A percentile compares a stretch with the other conserved stretches of the same genome.
Evolutionary conservation across 352 stramenopile species (phyloP).

Genomic region (Phytophthora lateralis): DNA sequence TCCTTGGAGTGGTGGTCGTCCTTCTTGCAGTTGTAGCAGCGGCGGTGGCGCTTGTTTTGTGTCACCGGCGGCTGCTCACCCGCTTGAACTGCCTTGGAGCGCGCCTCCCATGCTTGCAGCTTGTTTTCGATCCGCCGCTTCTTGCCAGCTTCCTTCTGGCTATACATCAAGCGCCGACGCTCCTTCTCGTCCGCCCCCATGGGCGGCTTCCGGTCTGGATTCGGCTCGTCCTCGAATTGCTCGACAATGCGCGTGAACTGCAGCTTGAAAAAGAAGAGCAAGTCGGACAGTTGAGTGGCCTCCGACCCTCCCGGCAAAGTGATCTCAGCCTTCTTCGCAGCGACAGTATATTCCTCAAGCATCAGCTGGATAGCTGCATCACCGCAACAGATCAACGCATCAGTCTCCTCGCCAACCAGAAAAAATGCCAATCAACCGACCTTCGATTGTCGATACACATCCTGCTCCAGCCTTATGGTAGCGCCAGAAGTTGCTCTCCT

Average conservation of each 20-base stretch:
- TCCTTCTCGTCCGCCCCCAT: conserved; percentile 87
- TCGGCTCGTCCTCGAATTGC: conserved; percentile 60
- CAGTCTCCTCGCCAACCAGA: conserved; percentile 2
- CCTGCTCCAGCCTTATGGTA: conserved; percentile 86
- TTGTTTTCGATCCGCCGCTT: conserved; percentile 82
- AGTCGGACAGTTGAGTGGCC: conserved; percentile 49
- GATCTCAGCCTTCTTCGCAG: conserved; percentile 41
- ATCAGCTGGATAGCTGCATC: conserved; percentile 81
- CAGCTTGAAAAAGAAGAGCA: conserved; percentile 89
- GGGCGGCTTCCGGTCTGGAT: conserved; percentile 62
- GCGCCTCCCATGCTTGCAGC: conserved; percentile 55
- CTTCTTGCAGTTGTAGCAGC: conserved; percentile 89
- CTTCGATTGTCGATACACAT: conserved; percentile 91
- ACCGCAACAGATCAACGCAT: conserved; percentile 9
- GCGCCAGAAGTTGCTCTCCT: conserved; percentile 88
- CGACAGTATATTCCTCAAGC: conserved; percentile 75
- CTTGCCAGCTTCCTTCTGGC: conserved; percentile 76
- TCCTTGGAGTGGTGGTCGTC: conserved; percentile 77
- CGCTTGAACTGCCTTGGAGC: conserved; percentile 47
- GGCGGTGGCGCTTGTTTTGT: conserved; percentile 52
- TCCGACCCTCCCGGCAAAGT: conserved; percentile 38
- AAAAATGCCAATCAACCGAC: conserved; percentile 31
- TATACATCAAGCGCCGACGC: conserved; percentile 68
- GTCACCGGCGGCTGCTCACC: conserved; percentile 41
- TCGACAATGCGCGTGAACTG: conserved; percentile 70